phyloP scores from a whole-genome alignment of 2,329 filamentous ascomycete species.

The Monosporascus sp. region DNA sequence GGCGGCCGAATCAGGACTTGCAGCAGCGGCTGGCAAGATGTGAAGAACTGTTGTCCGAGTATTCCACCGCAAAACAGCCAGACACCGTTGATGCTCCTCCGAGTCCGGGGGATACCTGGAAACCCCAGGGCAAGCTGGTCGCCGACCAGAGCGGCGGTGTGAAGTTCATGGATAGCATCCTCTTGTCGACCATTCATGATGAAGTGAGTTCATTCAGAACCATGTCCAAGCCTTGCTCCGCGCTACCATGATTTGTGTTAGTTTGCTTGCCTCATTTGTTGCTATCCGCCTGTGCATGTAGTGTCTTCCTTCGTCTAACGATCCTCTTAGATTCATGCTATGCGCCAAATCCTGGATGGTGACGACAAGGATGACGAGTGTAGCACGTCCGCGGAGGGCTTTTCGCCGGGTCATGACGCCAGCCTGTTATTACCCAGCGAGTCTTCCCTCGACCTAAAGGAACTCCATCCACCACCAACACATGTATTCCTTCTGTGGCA shows the following conservation, averaged over 20 bases:
- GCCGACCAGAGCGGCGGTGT: constrained; percentile 46
- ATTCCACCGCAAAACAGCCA: constrained; percentile 35
- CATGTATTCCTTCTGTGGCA: constrained; percentile 72
- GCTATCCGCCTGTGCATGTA: neutral
- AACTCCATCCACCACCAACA: constrained; percentile 58
- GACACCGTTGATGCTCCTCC: constrained; percentile 16
- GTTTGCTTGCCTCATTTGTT: too few species aligned
- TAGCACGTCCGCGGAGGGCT: constrained; percentile 34
- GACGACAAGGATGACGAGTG: constrained; percentile 42
- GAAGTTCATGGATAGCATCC: constrained; percentile 52
- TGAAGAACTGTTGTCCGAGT: constrained; percentile 53
- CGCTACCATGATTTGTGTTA: too few species aligned
- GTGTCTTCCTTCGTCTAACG: constrained; percentile 9
- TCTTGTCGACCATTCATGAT: constrained; percentile 49
- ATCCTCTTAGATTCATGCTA: constrained; percentile 43
- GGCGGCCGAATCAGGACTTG: constrained; percentile 55
- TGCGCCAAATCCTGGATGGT: constrained; percentile 54
- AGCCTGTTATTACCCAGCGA: constrained; percentile 44
- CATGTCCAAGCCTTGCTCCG: too few species aligned
- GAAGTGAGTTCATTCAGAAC: constrained; percentile 38
- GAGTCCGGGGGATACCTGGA: constrained; percentile 33
- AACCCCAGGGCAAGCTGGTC: constrained; percentile 47
- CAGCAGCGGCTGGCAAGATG: constrained; percentile 55
- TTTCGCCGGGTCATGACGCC: constrained; percentile 47
- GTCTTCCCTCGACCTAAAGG: constrained; percentile 33